phyloP scores from a whole-genome alignment of 2,329 filamentous ascomycete genomes.

The Beauveria sp. region DNA sequence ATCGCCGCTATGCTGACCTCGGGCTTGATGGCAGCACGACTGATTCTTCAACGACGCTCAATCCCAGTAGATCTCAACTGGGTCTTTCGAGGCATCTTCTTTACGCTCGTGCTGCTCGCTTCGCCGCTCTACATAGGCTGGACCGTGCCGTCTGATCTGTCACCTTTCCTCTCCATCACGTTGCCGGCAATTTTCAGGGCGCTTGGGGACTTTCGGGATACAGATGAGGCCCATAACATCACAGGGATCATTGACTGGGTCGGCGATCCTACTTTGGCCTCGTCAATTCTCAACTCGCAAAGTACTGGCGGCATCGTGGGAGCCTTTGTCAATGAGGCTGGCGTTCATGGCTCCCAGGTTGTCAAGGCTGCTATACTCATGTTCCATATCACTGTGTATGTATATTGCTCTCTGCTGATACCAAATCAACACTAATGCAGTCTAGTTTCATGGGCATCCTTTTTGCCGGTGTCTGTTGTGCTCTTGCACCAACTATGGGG shows the following conservation, averaged over 20 bases:
- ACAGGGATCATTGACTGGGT: too few relatives aligned
- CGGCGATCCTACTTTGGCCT: too few relatives aligned
- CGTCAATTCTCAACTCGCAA: neutral
- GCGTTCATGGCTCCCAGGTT: neutral
- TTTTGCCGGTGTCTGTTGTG: conserved; percentile 13
- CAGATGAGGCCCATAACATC: too few relatives aligned
- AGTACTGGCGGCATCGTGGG: neutral
- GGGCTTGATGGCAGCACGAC: conserved; percentile 13
- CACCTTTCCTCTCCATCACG: too few relatives aligned
- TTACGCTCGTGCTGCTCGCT: conserved; percentile 17
- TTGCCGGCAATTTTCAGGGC: too few relatives aligned
- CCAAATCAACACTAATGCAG: conserved; percentile 8
- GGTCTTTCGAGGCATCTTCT: conserved; percentile 19
- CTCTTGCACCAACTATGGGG: neutral
- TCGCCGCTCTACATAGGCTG: conserved; percentile 15
- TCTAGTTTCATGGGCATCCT: conserved; percentile 18
- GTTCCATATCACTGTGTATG: conserved; percentile 21
- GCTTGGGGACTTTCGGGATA: too few relatives aligned
- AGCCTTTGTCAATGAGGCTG: conserved; percentile 3
- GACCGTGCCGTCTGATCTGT: neutral
- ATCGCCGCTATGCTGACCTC: conserved; percentile 13
- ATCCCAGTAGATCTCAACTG: conserved; percentile 14
- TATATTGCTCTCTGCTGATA: conserved; percentile 11
- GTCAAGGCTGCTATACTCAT: conserved; percentile 12
- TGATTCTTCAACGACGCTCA: conserved; percentile 8